These are phyloP conservation scores for Cercospora sp. DNA, from an alignment of 2,329 filamentous ascomycete species.

Conservation along the genomic window DNA sequence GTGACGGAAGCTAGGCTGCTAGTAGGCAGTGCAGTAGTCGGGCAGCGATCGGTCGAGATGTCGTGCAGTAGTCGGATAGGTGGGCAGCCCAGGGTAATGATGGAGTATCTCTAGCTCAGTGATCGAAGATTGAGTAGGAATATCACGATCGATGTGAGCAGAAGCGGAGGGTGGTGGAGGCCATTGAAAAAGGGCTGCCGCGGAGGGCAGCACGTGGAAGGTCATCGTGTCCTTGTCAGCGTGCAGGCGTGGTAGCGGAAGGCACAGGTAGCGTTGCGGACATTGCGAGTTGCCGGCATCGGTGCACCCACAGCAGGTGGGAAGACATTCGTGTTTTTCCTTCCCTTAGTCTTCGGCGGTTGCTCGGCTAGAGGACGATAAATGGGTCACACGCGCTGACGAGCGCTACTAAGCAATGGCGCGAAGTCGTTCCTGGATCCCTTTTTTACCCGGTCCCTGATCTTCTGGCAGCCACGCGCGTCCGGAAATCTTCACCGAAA, in stretches of 20 bases:
- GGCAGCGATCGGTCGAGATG: conserved; percentile 4
- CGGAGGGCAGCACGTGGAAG: background rate
- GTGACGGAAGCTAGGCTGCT: conserved; percentile 7
- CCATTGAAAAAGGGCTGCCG: background rate
- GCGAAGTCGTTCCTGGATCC: conserved; percentile 16
- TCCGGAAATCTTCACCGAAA: conserved; percentile 10
- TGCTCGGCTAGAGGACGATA: conserved; percentile 7
- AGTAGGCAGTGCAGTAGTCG: conserved; percentile 2
- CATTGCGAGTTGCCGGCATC: conserved; percentile 10
- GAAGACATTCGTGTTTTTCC: background rate
- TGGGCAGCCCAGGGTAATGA: conserved; percentile 1
- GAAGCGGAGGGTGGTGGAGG: background rate
- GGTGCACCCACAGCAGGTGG: conserved; percentile 5
- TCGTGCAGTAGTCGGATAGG: conserved; percentile 1
- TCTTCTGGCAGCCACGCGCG: background rate
- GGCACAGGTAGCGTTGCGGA: conserved; percentile 16
- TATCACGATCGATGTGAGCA: conserved; percentile 3
- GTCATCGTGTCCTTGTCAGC: conserved; percentile 4
- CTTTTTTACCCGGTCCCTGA: conserved; percentile 9
- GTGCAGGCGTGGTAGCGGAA: conserved; percentile 9
- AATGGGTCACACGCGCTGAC: conserved; percentile 7
- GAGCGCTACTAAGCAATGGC: conserved; percentile 11
- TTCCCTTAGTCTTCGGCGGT: conserved; percentile 8
- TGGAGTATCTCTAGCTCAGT: background rate
- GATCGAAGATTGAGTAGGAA: conserved; percentile 1